Evolutionary conservation across 768 basidiomycete genomes (phyloP), one percentile per base, ranked within the genome.

Genomic region (Leccinellum luteum): DNA sequence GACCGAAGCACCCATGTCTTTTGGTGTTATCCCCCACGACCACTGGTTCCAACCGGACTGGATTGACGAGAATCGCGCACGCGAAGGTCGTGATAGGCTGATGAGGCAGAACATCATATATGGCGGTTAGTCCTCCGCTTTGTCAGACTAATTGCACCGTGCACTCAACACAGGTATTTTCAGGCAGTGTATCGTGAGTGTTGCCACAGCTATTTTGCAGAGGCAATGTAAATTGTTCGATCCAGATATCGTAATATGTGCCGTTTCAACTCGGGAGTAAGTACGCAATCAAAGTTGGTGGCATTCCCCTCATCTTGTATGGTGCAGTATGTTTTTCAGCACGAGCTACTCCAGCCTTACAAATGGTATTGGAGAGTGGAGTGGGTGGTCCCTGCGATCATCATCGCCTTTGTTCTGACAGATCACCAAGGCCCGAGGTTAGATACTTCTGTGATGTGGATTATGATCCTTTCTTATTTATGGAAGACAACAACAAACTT

Each of bases 161-260:
- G 8, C 25, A 31, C 57, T 68, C 27, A 55, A 49, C 44, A 50
- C 52, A 34, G 44, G 0, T 28, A 60, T 45, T 48, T 52, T 7
- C 45, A 79, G 79, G 76, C 32, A 80, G 79, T 57, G 72, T 80
- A 6, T 74, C 79, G 77, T 79, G 54, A 63, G 75, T 73, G 12
- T 52, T 10, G 15, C 45, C 48, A 25, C 30, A 19, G 27, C 4
- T 21, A 10, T 23, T n/a, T 43, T 21, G 14, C 14, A 47, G 13
- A 12, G 19, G 12, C 14, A 7, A 48, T n/a, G 25, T 6, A 13
- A 12, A 50, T 41, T 38, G 13, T 15, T 30, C 48, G 9, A 23
- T 8, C 34, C 21, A 80, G 76, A n/a, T 88, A 90, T 62, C 79
- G 86, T n/a, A 86, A 88, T 55, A 89, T 90, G 88, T 89, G 88